phyloP scores from a whole-genome alignment of 768 basidiomycete species.

The Grammothele lineata region DNA sequence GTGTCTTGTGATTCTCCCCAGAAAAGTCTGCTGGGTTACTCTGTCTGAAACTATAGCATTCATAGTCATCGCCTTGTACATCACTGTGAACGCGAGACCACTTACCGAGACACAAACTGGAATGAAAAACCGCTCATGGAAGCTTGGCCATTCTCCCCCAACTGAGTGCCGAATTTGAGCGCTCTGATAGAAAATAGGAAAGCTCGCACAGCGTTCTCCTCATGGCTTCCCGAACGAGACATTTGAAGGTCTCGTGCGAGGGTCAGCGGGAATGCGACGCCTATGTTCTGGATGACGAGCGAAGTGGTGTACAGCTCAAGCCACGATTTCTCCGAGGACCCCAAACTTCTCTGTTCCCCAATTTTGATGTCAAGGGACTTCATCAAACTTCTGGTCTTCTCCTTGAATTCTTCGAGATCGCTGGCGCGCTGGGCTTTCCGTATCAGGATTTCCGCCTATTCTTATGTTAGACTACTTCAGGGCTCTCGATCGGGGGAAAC shows the following conservation, averaged over 20 bases:
- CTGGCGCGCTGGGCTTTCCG: conserved; percentile 71
- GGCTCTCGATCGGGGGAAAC: background rate
- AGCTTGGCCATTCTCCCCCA: conserved; percentile 76
- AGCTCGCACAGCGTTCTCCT: conserved; percentile 57
- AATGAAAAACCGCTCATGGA: conserved; percentile 71
- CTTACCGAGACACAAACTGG: conserved; percentile 79
- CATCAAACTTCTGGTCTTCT: conserved; percentile 70
- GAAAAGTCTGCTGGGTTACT: conserved; percentile 64
- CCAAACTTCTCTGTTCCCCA: conserved; percentile 37
- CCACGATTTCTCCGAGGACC: conserved; percentile 40
- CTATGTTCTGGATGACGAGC: conserved; percentile 61
- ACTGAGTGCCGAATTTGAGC: conserved; percentile 66
- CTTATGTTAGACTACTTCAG: conserved; percentile 16
- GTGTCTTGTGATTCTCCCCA: conserved; percentile 60
- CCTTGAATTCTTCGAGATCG: conserved; percentile 81
- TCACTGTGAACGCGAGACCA: background rate
- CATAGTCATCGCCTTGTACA: background rate
- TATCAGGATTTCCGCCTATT: conserved; percentile 66
- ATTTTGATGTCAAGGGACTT: conserved; percentile 66
- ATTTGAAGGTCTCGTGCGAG: conserved; percentile 55
- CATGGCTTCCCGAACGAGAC: conserved; percentile 35
- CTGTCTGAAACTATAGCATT: conserved; percentile 69
- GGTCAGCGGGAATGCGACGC: conserved; percentile 86
- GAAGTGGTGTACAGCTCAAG: conserved; percentile 51
- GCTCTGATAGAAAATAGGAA: conserved; percentile 83